Evolutionary conservation across 2,329 filamentous ascomycete species (phyloP), one percentile per base, ranked within the genome.

Genomic region (Aspergillus thermomutatus): DNA sequence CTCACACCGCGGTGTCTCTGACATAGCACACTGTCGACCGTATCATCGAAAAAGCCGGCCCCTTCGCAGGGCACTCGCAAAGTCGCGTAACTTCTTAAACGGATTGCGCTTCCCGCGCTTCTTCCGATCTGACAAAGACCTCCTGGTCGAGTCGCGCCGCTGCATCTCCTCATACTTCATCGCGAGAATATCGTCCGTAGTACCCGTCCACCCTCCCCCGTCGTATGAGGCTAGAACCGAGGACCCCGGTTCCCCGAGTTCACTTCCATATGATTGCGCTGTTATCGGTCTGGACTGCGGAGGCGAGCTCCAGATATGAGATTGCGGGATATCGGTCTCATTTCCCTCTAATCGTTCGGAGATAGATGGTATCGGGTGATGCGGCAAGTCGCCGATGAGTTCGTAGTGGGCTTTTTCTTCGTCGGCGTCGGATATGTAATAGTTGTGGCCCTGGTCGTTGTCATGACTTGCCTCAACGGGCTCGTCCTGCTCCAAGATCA

Each of bases 211-310:
- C 60, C 37, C 64, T 58, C 14, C 60, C 58, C 63, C 65, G 65
- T 52, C 63, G 23, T 64, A 63, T 40, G 66, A 66, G 23, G 64
- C 65, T 48, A 66, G 64, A 47, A 67, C 64, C 0, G 67, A 64
- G 5, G 68, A 69, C 10, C 69, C 69, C 1, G 69, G 69, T 48
- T 72, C 69, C 46, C 69, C 69, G 7, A 72, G 64, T 3, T 71
- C 69, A 21, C 64, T 65, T 49, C 64, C 67, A 9, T 62, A 59
- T 14, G 62, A 64, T 41, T 61, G 62, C 52, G 64, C 61, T 7
- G 62, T 59, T 46, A 46, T 47, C 26, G 55, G 40, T 28, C 55
- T 57, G 9, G 63, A 57, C 6, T 57, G 56, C 17, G 65, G 63
- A 23, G 59, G 53, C 3, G 62, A 64, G 6, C 21, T 46, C 43